Conservation (phyloP, 176 grass and related monocot genomes). For the maize (Zea mays) region Zm-B73-REFERENCE-NAM-5.0 NC_050105.1:25310501-25311000, state of each 20-base stretch:
- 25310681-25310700: background rate
- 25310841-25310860: conserved; percentile 95
- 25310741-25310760: background rate
- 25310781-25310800: conserved; percentile 1
- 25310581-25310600: background rate
- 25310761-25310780: background rate
- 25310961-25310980: background rate
- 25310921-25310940: conserved; percentile 87
- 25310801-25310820: background rate
- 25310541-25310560: background rate
- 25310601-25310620: background rate
- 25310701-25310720: background rate
- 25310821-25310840: conserved; percentile 42
- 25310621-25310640: background rate
- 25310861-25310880: conserved; percentile 76
- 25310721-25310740: background rate
- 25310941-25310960: conserved; percentile 77
- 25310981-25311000: conserved; percentile 31
- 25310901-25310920: conserved; percentile 52
- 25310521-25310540: background rate
- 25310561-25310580: background rate
- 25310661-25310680: background rate
- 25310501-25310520: background rate
- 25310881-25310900: conserved; percentile 50
- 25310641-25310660: conserved; percentile 1